phyloP scores from a whole-genome alignment of 2,329 filamentous ascomycete species.

The Phialophora macrospora region DNA sequence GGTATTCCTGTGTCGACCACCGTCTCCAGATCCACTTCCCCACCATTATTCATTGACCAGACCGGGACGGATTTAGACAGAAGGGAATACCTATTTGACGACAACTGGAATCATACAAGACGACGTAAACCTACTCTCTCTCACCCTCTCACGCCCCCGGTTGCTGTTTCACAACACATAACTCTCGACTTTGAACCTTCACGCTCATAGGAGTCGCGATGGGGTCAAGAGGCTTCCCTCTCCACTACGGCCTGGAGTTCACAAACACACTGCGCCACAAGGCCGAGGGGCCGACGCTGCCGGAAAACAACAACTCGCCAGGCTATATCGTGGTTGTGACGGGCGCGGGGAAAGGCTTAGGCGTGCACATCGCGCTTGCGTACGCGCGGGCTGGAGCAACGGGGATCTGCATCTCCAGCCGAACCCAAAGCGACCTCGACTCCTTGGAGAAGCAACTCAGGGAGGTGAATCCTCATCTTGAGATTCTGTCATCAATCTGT shows the following conservation, averaged over 20 bases:
- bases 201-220: neutral
- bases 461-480: constrained; percentile 40
- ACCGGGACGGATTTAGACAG: neutral
- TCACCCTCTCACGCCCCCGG: too few relatives aligned
- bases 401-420: constrained; percentile 45
- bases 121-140: neutral
- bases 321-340: constrained; percentile 44
- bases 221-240: constrained; percentile 6
- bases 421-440: constrained; percentile 38
- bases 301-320: constrained; percentile 30
- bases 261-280: constrained; percentile 26
- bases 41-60: neutral
- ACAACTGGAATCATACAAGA: neutral
- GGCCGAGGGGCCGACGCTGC: constrained; percentile 31
- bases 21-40: neutral
- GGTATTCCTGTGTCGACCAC: too few relatives aligned
- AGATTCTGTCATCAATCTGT: constrained; percentile 38
- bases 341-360: constrained; percentile 46
- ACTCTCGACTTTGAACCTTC: neutral
- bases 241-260: constrained; percentile 26
- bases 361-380: constrained; percentile 44
- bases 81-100: neutral
- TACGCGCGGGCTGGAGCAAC: constrained; percentile 46
- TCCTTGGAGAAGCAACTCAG: constrained; percentile 39
- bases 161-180: neutral